phyloP scores from a whole-genome alignment of 768 basidiomycete species.

The Holtermannia corniformis region DNA sequence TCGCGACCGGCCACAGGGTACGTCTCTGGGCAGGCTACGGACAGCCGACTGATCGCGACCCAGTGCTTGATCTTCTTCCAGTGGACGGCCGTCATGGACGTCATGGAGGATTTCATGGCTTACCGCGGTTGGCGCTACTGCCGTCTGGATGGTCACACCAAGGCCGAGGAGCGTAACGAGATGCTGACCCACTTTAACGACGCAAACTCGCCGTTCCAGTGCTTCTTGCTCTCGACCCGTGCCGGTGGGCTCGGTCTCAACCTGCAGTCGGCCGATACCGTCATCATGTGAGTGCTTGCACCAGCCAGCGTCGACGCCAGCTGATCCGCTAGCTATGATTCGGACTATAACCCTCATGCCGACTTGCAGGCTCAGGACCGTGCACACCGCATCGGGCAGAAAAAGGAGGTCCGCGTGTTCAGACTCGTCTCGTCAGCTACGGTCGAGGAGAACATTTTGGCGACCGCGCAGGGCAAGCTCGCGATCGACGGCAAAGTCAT shows the following conservation, averaged over 20 bases:
- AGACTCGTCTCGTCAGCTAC: conserved; percentile 97
- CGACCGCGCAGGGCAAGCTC: conserved; percentile 86
- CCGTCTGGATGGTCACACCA: conserved; percentile 91
- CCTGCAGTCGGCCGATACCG: conserved; percentile 90
- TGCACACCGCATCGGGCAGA: conserved; percentile 98
- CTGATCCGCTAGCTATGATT: conserved; percentile 39
- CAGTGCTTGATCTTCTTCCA: conserved; percentile 99
- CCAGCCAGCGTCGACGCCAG: conserved; percentile 46
- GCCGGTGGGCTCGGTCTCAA: conserved; percentile 92
- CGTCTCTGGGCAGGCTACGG: conserved; percentile 29
- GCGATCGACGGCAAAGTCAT: conserved; percentile 99
- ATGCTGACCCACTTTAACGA: conserved; percentile 83
- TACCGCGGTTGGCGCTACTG: conserved; percentile 78
- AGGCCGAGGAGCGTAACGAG: conserved; percentile 84
- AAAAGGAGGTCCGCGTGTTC: conserved; percentile 91
- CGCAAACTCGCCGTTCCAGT: conserved; percentile 72
- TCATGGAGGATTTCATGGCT: conserved; percentile 90
- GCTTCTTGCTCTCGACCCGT: conserved; percentile 88
- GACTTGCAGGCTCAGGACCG: conserved; percentile 98
- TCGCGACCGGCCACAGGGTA: conserved; percentile 80
- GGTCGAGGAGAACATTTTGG: conserved; percentile 96
- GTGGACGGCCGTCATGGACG: conserved; percentile 99
- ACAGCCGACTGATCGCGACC: conserved; percentile 43
- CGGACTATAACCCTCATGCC: conserved; percentile 85
- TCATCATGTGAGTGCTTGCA: conserved; percentile 63